Conservation (phyloP, 2,329 filamentous ascomycete genomes). For the Alternaria triticimaculans region DNA sequence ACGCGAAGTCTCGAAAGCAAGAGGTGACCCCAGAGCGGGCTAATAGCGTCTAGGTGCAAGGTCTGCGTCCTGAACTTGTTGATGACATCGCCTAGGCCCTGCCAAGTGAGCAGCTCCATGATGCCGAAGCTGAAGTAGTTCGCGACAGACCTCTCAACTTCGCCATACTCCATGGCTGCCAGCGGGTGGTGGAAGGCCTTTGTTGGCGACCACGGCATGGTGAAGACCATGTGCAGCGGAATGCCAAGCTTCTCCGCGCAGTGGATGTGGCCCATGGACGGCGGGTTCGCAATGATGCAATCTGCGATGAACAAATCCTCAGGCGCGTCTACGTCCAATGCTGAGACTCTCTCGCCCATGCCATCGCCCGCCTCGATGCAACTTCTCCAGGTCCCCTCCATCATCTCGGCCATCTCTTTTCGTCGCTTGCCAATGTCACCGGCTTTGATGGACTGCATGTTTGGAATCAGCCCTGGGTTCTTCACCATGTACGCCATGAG, state of each 20-base stretch:
- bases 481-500: conserved; percentile 61
- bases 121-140: conserved; percentile 58
- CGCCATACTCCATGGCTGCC: conserved; percentile 54
- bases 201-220: conserved; percentile 63
- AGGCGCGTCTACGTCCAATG: conserved; percentile 17
- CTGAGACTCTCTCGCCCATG: conserved; percentile 15
- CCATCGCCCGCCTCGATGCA: conserved; percentile 50
- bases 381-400: conserved; percentile 45
- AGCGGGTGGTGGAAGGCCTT: conserved; percentile 58
- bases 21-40: conserved; percentile 48
- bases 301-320: conserved; percentile 76
- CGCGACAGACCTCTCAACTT: conserved; percentile 42
- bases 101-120: conserved; percentile 60
- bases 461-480: conserved; percentile 52
- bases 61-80: conserved; percentile 52
- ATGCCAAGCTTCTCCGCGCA: conserved; percentile 76
- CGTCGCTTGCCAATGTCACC: conserved; percentile 45
- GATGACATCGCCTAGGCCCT: conserved; percentile 58
- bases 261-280: conserved; percentile 58
- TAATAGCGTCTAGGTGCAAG: conserved; percentile 51
- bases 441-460: conserved; percentile 32
- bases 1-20: conserved; percentile 50
- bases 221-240: conserved; percentile 84
- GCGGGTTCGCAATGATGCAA: conserved; percentile 34
- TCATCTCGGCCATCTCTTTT: conserved; percentile 35